Evolutionary conservation across 257 asterid species (phyloP).

Genomic region (Gentiana dahurica): DNA sequence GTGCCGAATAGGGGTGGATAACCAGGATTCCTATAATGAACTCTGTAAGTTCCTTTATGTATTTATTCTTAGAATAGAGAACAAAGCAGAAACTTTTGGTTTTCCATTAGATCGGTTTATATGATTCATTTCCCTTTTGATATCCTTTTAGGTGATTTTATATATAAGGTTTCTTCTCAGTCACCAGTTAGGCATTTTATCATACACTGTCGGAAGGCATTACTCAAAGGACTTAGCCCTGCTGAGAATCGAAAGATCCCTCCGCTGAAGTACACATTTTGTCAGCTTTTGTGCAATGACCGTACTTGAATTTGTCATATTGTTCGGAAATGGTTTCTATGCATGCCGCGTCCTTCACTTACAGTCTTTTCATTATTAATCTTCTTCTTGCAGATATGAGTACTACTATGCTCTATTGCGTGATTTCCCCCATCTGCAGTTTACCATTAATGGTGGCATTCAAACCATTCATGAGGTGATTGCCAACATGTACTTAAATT

Average conservation of each 20-base stretch:
- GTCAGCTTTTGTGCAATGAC: too few species aligned
- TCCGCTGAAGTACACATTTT: slow-evolving; percentile 59
- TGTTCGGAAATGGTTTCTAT: too few species aligned
- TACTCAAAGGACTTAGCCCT: slow-evolving; percentile 89
- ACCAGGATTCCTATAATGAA: slow-evolving; percentile 79
- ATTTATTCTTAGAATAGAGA: too few species aligned
- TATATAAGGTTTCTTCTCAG: slow-evolving; percentile 80
- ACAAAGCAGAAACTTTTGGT: too few species aligned
- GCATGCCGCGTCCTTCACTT: too few species aligned
- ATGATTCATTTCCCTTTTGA: slow-evolving; percentile 8
- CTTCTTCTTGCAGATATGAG: slow-evolving; percentile 54
- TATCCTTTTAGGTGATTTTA: slow-evolving; percentile 74
- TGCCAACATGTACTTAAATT: slow-evolving; percentile 4
- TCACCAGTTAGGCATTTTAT: slow-evolving; percentile 90
- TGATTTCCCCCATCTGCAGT: slow-evolving; percentile 85
- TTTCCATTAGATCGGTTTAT: slow-evolving; percentile 4
- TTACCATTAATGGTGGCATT: slow-evolving; percentile 95
- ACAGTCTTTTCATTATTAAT: not conserved
- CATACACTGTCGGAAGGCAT: slow-evolving; percentile 92
- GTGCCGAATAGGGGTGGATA: slow-evolving; percentile 94
- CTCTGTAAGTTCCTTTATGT: slow-evolving; percentile 54
- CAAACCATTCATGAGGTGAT: slow-evolving; percentile 74
- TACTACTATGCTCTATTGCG: slow-evolving; percentile 92
- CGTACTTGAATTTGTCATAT: too few species aligned
- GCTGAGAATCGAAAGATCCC: slow-evolving; percentile 87